These are phyloP conservation scores for Pseudogymnoascus pannorum DNA, from an alignment of 2,329 filamentous ascomycete species.

Conservation along the genomic window DNA sequence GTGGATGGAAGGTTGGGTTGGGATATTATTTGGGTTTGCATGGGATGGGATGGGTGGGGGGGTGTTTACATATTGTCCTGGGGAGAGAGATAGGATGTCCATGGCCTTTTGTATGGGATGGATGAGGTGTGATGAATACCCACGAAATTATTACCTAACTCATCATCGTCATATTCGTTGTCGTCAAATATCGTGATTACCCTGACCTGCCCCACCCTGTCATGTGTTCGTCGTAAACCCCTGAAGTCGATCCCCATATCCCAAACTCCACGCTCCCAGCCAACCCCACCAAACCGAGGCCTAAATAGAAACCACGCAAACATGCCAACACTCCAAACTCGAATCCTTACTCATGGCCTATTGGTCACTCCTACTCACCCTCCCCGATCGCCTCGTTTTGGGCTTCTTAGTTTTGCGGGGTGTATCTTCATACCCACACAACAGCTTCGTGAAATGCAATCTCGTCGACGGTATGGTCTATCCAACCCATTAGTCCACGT, in stretches of 20 bases:
- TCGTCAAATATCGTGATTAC: not conserved
- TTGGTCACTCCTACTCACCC: not conserved
- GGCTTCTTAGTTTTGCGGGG: constrained; percentile 15
- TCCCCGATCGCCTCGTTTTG: not conserved
- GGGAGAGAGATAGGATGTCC: not conserved
- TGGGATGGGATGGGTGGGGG: not conserved
- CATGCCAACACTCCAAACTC: too few relatives aligned
- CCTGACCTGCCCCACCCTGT: too few relatives aligned
- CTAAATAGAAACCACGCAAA: too few relatives aligned
- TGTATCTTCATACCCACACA: constrained; percentile 43
- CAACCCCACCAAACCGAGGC: not conserved
- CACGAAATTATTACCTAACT: not conserved
- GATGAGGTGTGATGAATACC: not conserved
- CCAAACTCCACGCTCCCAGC: not conserved
- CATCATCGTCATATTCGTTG: not conserved
- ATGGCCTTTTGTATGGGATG: not conserved
- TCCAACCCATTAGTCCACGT: too few relatives aligned
- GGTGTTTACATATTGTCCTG: not conserved
- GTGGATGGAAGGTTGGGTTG: not conserved
- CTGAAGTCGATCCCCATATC: too few relatives aligned
- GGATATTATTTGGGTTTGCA: not conserved
- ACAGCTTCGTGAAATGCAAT: constrained; percentile 47
- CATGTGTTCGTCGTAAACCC: too few relatives aligned
- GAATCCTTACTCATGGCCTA: not conserved
- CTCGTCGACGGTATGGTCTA: constrained; percentile 51